Base-by-base conservation (phyloP, 2,329 filamentous ascomycete genomes). In the Stagonosporopsis chrysanthemi region DNA sequence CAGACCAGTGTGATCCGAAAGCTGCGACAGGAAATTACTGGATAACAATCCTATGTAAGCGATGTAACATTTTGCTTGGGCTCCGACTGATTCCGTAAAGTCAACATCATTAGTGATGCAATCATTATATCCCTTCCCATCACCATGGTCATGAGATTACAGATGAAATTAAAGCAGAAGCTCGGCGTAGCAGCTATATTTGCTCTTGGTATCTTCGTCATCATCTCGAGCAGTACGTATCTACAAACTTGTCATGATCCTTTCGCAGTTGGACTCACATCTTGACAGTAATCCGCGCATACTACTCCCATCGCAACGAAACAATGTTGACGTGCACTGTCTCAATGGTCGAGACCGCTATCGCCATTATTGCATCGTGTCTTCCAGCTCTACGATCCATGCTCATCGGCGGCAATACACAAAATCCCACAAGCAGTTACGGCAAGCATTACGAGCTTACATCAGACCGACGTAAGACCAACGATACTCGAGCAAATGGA, bases 291-390 rank as follows among this genome's bases (percentile, higher is more conserved):
- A 56, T 68, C 6, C 62, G 65, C 43, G 65, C 64, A n/a, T 67
- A 64, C 33, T 67, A 66, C 31, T 65, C 66, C 12, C 42, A 55
- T 7, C 54, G 15, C 24, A 61, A 68, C 43, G 51, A 68, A 33
- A 67, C 63, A 2, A 67, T 68, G 65, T 44, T 68, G 26, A 68
- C 66, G 0, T 66, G 61, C 35, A 67, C 64, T 26, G 66, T 66
- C n/a, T 68, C 66, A 15, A 66, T 65, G 63, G 58, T 67, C 14
- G 66, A 68, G 44, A 63, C 58, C 4, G 64, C 76, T 4, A 72
- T 79, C 7, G 75, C 78, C 1, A 78, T 79, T 31, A 78, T 79
- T 9, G 75, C 76, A 1, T 70, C 74, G 2, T 78, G 74, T n/a
- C 72, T 78, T 0, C 76, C 77, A 11, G 66, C 66, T 9, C 46